Percentiles rank a stretch among this genome's conserved stretches.
Evolutionary conservation across 352 stramenopile species (phyloP).

Genomic region (Pythium grandisporangium): DNA sequence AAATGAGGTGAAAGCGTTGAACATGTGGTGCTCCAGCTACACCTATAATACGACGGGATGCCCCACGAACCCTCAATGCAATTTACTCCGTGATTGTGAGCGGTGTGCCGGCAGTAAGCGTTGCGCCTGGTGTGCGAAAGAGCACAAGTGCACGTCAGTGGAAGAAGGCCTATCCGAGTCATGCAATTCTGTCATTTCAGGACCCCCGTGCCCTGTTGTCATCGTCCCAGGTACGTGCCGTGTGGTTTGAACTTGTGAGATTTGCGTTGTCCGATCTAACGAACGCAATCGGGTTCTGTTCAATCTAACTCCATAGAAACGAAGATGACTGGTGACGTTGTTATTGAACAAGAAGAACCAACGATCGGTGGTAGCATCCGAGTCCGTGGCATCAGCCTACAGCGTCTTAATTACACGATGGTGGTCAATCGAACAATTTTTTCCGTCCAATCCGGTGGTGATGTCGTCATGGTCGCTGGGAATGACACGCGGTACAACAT

Average conservation of each 20-base stretch:
- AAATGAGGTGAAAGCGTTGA: slow-evolving; percentile 30
- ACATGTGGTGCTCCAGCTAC: slow-evolving; percentile 50
- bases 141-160: slow-evolving; percentile 73
- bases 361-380: slow-evolving; percentile 24
- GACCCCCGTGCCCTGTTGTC: slow-evolving; percentile 72
- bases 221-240: slow-evolving; percentile 61
- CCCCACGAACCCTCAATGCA: slow-evolving; percentile 53
- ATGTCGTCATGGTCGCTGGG: slow-evolving; percentile 43
- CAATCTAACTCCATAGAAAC: slow-evolving; percentile 29
- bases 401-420: slow-evolving; percentile 25
- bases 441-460: slow-evolving; percentile 33
- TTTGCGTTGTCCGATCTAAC: slow-evolving; percentile 1
- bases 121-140: slow-evolving; percentile 88
- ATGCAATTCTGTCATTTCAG: slow-evolving; percentile 79
- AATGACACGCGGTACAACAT: slow-evolving; percentile 69
- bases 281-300: slow-evolving; percentile 5
- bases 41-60: slow-evolving; percentile 50
- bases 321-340: slow-evolving; percentile 40
- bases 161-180: slow-evolving; percentile 75
- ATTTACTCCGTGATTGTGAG: slow-evolving; percentile 39
- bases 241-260: too few species aligned
- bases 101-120: slow-evolving; percentile 44
- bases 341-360: slow-evolving; percentile 34
- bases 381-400: slow-evolving; percentile 24
- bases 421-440: slow-evolving; percentile 28